Evolutionary conservation across 768 basidiomycete species (phyloP), one percentile per base, ranked within the genome.

Genomic region (Leccinum boreale): DNA sequence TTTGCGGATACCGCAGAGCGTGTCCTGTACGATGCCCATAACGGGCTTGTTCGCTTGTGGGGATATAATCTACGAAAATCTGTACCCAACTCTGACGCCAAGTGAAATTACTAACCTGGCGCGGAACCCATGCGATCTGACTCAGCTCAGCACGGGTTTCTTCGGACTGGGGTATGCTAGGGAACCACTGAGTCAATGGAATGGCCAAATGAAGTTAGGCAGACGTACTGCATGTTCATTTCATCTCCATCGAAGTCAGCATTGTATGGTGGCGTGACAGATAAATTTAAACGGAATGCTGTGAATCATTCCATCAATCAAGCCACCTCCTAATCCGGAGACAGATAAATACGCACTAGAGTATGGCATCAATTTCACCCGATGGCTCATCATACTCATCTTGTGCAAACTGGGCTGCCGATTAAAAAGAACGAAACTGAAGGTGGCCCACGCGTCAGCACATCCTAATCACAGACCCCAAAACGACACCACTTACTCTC

Each of bases 301-400:
- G 57, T 9, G 26, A 23, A 55, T 11, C 28, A 24, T 17, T 31
- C 4, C 29, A 75, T 74, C 69, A 61, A 57, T 42, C 33, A 53
- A 11, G 14, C 33, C 58, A 36, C 52, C 12, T 52, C n/a, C 23
- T n/a, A 52, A 47, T n/a, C 17, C 12, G 12, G 2, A 44, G 4
- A 31, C 19, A 5, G 8, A 56, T 36, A 21, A 53, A 2, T 8
- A 82, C 93, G 72, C 67, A 95, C 93, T 98, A 21, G 95, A 98
- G 75, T 98, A 98, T 12, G 92, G 91, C 94, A 98, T 97, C 59
- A 98, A 77, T 67, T 90, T 93, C 29, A 98, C 92, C 35, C 95
- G 86, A 77, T 98, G 97, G 73, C 92, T 92, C 97, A 98, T 98
- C 97, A 98, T 98, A 81, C 94, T 96, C 97, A 98, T 98, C 75